These are phyloP conservation scores for Paecilomyces sp. DNA, from an alignment of 2,329 filamentous ascomycete species.

Conservation along the genomic window DNA sequence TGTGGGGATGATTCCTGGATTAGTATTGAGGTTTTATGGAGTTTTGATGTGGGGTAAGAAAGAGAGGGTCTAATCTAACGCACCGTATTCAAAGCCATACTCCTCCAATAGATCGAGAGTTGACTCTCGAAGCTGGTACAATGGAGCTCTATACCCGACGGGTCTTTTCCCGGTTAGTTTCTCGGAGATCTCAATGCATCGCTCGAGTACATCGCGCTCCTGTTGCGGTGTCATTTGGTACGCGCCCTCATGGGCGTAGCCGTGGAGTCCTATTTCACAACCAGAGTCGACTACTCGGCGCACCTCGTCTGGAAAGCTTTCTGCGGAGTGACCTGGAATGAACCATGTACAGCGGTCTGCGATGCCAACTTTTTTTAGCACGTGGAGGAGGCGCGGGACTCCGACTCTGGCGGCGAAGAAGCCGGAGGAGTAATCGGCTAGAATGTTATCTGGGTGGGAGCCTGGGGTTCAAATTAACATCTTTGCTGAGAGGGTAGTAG, in stretches of 20 bases:
- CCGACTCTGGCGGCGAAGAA: conserved; percentile 53
- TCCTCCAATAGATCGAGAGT: conserved; percentile 35
- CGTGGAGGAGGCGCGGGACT: conserved; percentile 47
- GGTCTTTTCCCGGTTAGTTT: conserved; percentile 67
- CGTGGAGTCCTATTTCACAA: conserved; percentile 46
- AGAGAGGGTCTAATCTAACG: background rate
- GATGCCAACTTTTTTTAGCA: conserved; percentile 47
- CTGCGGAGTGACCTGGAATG: conserved; percentile 52
- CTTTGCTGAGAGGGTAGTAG: background rate
- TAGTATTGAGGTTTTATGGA: no score
- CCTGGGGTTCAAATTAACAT: conserved; percentile 8
- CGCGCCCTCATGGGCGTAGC: conserved; percentile 67
- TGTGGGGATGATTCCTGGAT: conserved; percentile 2
- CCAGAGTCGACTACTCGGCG: conserved; percentile 45
- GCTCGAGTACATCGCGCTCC: conserved; percentile 65
- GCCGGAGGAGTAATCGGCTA: conserved; percentile 50
- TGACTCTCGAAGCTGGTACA: conserved; percentile 32
- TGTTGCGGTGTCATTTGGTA: conserved; percentile 64
- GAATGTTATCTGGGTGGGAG: conserved; percentile 44
- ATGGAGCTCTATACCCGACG: conserved; percentile 27
- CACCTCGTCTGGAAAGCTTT: conserved; percentile 49
- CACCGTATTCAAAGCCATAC: conserved; percentile 36
- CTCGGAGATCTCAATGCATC: conserved; percentile 64
- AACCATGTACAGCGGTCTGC: conserved; percentile 53
- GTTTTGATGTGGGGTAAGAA: no score